Conservation (phyloP, 2,329 filamentous ascomycete species). For the Fusarium papillatum region DNA sequence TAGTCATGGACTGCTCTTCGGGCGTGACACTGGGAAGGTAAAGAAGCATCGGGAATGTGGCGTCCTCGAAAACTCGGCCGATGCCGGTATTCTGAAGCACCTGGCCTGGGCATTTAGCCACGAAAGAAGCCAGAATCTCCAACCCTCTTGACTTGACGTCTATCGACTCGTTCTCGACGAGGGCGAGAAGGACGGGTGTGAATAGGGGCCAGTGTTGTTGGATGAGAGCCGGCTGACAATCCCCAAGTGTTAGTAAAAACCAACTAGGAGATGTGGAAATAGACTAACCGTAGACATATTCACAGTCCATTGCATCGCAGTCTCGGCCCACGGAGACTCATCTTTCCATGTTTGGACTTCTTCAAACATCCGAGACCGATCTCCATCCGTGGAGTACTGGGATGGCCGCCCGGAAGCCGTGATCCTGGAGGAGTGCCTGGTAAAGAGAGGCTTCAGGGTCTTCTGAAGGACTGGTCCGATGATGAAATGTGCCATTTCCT, state of each 20-base stretch:
- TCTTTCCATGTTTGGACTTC: conserved; percentile 42
- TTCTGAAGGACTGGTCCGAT: conserved; percentile 69
- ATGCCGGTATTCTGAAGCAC: conserved; percentile 75
- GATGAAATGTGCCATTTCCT: conserved; percentile 55
- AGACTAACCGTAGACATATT: conserved; percentile 60
- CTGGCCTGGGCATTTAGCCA: conserved; percentile 64
- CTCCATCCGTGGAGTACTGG: conserved; percentile 33
- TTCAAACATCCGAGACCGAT: background rate
- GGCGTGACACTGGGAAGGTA: conserved; percentile 84
- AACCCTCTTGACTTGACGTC: conserved; percentile 69
- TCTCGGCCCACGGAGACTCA: conserved; percentile 32
- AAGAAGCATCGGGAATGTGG: conserved; percentile 79
- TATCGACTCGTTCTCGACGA: conserved; percentile 74
- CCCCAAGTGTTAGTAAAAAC: conserved; percentile 5
- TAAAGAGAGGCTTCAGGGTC: conserved; percentile 78
- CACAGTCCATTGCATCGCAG: conserved; percentile 68
- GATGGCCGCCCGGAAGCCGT: conserved; percentile 47
- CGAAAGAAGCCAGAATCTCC: conserved; percentile 64
- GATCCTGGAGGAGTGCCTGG: conserved; percentile 61
- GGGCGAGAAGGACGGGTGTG: conserved; percentile 76
- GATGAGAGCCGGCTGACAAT: conserved; percentile 56
- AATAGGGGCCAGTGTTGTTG: conserved; percentile 75
- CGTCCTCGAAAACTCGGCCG: conserved; percentile 76
- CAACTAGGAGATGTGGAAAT: background rate
- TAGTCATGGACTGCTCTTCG: conserved; percentile 74